Evolutionary conservation across 2,329 filamentous ascomycete genomes (phyloP).

Genomic region (Colletotrichum trifolii): DNA sequence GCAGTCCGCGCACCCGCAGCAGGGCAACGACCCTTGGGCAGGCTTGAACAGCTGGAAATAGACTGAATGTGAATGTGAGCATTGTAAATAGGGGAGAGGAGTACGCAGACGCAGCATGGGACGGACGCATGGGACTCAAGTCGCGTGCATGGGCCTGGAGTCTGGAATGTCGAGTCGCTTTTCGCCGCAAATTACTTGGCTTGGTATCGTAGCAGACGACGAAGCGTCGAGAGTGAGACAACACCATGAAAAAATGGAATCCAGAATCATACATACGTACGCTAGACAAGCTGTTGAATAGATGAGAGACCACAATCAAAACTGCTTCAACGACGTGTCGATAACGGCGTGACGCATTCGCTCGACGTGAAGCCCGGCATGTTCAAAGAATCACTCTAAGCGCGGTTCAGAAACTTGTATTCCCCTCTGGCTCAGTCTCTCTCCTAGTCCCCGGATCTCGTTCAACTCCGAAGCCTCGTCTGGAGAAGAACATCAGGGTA

Average conservation of each 20-base stretch:
- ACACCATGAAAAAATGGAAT: too few species aligned
- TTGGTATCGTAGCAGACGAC: background rate
- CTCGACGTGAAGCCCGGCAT: too few species aligned
- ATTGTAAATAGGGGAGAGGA: too few species aligned
- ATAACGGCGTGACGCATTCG: too few species aligned
- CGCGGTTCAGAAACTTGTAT: too few species aligned
- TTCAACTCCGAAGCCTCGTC: background rate
- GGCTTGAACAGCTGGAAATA: conserved; percentile 65
- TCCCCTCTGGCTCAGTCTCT: too few species aligned
- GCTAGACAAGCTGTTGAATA: conserved; percentile 1
- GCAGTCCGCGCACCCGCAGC: conserved; percentile 50
- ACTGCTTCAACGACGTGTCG: background rate
- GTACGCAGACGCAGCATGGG: too few species aligned
- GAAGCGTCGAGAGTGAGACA: background rate
- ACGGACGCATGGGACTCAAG: too few species aligned
- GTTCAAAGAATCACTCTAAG: too few species aligned
- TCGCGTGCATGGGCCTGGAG: conserved; percentile 21
- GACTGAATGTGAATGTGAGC: background rate
- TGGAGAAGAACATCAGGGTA: background rate
- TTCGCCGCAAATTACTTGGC: background rate
- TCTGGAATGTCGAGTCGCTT: conserved; percentile 12
- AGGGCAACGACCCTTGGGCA: conserved; percentile 62
- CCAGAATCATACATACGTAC: background rate
- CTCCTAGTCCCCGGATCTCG: too few species aligned
- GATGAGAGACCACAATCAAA: conserved; percentile 6